These are phyloP conservation scores for Nannochloropsis granulata DNA, from an alignment of 108 stramenopile species.

Conservation along the genomic window DNA sequence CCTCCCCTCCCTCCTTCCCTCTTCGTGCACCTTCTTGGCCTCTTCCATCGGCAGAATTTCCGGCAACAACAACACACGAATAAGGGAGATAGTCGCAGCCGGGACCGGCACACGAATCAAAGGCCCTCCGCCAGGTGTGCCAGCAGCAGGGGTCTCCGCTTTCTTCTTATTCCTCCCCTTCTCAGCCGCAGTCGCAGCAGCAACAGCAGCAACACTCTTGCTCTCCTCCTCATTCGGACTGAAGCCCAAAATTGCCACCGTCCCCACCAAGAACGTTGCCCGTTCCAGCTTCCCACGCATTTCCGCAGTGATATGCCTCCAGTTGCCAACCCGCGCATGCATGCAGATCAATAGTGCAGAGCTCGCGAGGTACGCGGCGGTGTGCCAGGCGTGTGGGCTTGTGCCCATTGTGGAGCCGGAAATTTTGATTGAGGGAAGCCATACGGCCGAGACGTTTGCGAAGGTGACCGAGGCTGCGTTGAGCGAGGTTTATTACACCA, in stretches of 20 bases:
- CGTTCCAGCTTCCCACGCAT: neutral
- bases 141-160: neutral
- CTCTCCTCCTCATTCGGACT: neutral
- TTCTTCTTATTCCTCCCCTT: neutral
- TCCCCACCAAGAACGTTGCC: neutral
- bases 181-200: neutral
- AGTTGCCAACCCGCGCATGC: too few relatives aligned
- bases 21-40: neutral
- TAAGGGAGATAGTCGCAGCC: neutral
- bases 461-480: neutral
- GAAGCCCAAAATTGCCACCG: neutral
- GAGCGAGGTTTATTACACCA: neutral
- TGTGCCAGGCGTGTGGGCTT: constrained; percentile 25
- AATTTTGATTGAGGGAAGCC: constrained; percentile 26
- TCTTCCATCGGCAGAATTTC: neutral
- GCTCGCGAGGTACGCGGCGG: constrained; percentile 27
- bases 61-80: neutral
- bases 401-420: constrained; percentile 38
- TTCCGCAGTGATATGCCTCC: neutral
- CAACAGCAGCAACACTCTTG: neutral
- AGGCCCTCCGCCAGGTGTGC: neutral
- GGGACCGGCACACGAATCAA: neutral
- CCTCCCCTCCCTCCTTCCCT: neutral
- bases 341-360: too few relatives aligned
- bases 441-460: constrained; percentile 22